A percentile compares a stretch with the other conserved stretches of the same genome.
Evolutionary conservation across 352 stramenopile species (phyloP).

Genomic region (Thalassiosira ordinaria): DNA sequence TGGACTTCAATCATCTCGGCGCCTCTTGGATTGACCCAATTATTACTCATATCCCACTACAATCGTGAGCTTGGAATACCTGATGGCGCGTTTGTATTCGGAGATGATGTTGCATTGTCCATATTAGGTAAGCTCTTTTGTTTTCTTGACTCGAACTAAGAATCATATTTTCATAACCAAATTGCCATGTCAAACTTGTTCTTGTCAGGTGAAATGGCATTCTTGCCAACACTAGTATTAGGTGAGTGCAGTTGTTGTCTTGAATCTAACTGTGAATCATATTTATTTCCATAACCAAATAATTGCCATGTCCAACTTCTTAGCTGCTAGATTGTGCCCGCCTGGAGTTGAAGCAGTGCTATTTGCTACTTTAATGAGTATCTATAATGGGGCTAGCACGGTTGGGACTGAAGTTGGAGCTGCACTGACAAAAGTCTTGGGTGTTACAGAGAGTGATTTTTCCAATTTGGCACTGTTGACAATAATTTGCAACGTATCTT

Average conservation of each 20-base stretch:
- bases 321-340: constrained; percentile 93
- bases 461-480: too few relatives aligned
- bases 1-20: constrained; percentile 84
- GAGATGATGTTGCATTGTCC: constrained; percentile 91
- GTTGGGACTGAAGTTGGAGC: too few relatives aligned
- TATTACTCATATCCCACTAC: constrained; percentile 90
- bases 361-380: constrained; percentile 94
- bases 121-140: constrained; percentile 67
- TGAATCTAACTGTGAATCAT: too few relatives aligned
- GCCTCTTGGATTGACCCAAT: constrained; percentile 81
- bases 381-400: too few relatives aligned
- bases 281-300: too few relatives aligned
- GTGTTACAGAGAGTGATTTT: too few relatives aligned
- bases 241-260: too few relatives aligned
- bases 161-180: too few relatives aligned
- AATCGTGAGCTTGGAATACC: constrained; percentile 93
- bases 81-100: constrained; percentile 94
- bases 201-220: constrained; percentile 80
- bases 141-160: neutral
- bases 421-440: too few relatives aligned
- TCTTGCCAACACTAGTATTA: constrained; percentile 95
- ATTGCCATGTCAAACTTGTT: too few relatives aligned
- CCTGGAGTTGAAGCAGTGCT: constrained; percentile 95
- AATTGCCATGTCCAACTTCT: too few relatives aligned
- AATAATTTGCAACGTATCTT: constrained; percentile 91